Evolutionary conservation across 768 basidiomycete species (phyloP).

Genomic region (Russula foetens): DNA sequence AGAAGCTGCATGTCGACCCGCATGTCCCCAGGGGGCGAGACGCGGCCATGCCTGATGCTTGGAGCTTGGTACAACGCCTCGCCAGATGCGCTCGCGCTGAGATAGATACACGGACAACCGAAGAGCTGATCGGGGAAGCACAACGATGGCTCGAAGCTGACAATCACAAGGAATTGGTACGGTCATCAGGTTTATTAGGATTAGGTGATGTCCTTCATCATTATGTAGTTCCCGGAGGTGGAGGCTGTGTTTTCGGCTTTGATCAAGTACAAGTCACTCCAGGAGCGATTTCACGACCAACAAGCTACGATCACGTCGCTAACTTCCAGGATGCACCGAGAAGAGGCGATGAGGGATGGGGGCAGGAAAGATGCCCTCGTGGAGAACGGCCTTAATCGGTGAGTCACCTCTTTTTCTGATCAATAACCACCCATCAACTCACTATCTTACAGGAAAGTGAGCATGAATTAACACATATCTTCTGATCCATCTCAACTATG

Average conservation of each 20-base stretch:
- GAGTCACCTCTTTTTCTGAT: not conserved
- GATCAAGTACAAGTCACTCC: conserved; percentile 16
- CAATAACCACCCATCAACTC: not conserved
- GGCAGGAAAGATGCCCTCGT: conserved; percentile 8
- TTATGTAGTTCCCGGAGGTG: conserved; percentile 14
- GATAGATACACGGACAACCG: conserved; percentile 28
- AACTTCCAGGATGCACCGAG: not conserved
- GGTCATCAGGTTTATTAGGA: not conserved
- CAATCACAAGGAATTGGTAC: conserved; percentile 13
- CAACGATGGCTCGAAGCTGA: conserved; percentile 39
- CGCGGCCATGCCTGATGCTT: conserved; percentile 4
- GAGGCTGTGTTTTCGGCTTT: conserved; percentile 12
- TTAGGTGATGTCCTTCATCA: not conserved
- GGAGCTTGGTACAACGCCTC: conserved; percentile 8
- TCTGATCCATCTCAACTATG: not conserved
- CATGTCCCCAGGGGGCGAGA: conserved; percentile 9
- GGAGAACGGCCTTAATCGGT: conserved; percentile 9
- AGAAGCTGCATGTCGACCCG: conserved; percentile 57
- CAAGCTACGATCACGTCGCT: not conserved
- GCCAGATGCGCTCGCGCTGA: conserved; percentile 13
- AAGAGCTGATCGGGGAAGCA: conserved; percentile 38
- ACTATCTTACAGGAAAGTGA: conserved; percentile 10
- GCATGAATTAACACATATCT: not conserved
- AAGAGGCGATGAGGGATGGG: conserved; percentile 5
- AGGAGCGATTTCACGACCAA: conserved; percentile 11